Conservation (phyloP, 805 yeast genomes). For the Candida sonorensis region DNA sequence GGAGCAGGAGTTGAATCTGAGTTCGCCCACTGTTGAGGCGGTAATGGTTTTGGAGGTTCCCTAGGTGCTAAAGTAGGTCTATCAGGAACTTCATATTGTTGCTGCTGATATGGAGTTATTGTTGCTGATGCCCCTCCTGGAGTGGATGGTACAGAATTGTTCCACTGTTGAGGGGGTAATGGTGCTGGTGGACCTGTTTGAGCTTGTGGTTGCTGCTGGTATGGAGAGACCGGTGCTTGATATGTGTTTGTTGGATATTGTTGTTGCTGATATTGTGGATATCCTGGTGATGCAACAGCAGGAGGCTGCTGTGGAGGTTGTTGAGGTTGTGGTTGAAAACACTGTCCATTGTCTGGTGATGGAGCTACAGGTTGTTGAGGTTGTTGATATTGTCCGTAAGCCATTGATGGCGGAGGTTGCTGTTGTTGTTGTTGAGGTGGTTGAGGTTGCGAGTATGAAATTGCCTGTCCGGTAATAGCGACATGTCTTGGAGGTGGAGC, state of each 20-base stretch:
- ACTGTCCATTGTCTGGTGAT: constrained; percentile 3
- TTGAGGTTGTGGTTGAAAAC: constrained; percentile 5
- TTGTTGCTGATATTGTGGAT: constrained; percentile 6
- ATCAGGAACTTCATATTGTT: constrained; percentile 5
- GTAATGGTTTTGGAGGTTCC: constrained; percentile 1
- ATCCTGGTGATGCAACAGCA: too few species aligned
- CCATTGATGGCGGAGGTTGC: constrained; percentile 2
- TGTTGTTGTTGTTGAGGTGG: constrained; percentile 10
- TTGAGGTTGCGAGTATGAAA: constrained; percentile 16
- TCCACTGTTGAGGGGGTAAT: background rate
- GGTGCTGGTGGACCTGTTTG: background rate
- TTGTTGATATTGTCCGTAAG: constrained; percentile 7
- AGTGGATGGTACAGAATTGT: background rate
- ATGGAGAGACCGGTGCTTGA: constrained; percentile 5
- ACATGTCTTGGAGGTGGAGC: constrained; percentile 27
- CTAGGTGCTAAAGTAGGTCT: constrained; percentile 5
- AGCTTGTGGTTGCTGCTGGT: constrained; percentile 5
- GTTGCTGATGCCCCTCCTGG: too few species aligned
- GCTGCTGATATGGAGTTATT: too few species aligned
- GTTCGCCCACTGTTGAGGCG: constrained; percentile 1
- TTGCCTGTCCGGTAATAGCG: constrained; percentile 14
- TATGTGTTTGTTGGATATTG: background rate
- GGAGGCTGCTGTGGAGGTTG: constrained; percentile 4
- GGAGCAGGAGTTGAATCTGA: constrained; percentile 2
- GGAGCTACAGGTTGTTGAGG: constrained; percentile 1